A percentile compares a stretch with the other conserved stretches of the same genome.
These are phyloP conservation scores for Globisporangium cylindrosporum DNA, from an alignment of 352 stramenopile genomes.

Conservation along the genomic window DNA sequence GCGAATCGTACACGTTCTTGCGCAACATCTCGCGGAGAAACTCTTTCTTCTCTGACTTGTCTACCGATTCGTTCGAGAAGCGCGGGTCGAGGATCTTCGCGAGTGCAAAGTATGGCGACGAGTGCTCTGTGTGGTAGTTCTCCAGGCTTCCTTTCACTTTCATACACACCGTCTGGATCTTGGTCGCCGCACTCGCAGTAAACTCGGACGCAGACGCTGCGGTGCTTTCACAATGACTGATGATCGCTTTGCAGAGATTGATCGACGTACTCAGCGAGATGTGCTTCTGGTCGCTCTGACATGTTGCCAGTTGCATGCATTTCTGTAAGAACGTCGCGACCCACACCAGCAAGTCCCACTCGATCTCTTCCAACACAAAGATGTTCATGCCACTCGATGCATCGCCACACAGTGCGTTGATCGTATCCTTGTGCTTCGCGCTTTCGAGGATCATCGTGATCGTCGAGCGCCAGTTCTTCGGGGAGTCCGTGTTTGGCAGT, in stretches of 20 bases:
- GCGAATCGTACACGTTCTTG: slow-evolving; percentile 65
- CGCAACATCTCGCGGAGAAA: slow-evolving; percentile 75
- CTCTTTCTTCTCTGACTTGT: slow-evolving; percentile 73
- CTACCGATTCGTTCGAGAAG: slow-evolving; percentile 77
- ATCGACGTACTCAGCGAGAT: slow-evolving; percentile 79
- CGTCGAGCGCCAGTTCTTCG: slow-evolving; percentile 66
- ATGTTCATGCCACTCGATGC: slow-evolving; percentile 67
- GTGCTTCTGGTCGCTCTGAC: slow-evolving; percentile 73
- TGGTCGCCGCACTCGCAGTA: slow-evolving; percentile 41
- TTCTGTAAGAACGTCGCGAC: slow-evolving; percentile 74
- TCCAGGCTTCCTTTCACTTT: slow-evolving; percentile 73
- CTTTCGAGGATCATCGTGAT: slow-evolving; percentile 76
- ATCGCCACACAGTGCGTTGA: slow-evolving; percentile 67
- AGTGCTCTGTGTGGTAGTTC: slow-evolving; percentile 65
- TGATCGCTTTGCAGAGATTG: slow-evolving; percentile 79
- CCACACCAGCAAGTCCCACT: slow-evolving; percentile 76
- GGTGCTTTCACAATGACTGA: slow-evolving; percentile 70
- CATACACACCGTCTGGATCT: slow-evolving; percentile 72
- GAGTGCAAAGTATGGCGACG: slow-evolving; percentile 67
- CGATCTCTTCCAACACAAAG: slow-evolving; percentile 72
- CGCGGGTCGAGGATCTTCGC: slow-evolving; percentile 76
- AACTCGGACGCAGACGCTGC: slow-evolving; percentile 61
- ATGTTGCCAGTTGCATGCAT: slow-evolving; percentile 77
- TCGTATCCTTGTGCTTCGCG: slow-evolving; percentile 73
- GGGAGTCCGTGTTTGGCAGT: slow-evolving; percentile 66